Evolutionary conservation across 768 basidiomycete genomes (phyloP).

Genomic region (Roridomyces roridus): DNA sequence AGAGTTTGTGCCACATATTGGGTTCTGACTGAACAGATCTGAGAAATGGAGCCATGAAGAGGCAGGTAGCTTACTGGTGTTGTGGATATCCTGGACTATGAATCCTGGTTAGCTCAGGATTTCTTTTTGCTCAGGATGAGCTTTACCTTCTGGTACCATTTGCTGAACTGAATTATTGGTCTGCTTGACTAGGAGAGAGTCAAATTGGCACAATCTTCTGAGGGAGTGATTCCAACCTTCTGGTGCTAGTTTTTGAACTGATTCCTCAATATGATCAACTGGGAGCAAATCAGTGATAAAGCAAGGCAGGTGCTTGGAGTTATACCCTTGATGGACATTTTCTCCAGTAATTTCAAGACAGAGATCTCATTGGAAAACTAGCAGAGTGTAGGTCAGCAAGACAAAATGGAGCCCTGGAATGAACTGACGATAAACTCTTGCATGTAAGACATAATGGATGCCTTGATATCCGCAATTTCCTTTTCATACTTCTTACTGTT

Average conservation of each 20-base stretch:
- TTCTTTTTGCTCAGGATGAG: too few relatives aligned
- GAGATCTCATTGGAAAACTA: neutral
- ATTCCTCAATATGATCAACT: neutral
- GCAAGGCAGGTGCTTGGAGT: neutral
- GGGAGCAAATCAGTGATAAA: neutral
- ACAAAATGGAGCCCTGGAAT: neutral
- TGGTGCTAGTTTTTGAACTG: neutral
- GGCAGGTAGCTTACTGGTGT: neutral
- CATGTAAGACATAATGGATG: neutral
- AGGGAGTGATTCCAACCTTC: neutral
- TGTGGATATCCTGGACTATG: too few relatives aligned
- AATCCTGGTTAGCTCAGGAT: too few relatives aligned
- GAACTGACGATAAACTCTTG: slow-evolving; percentile 4
- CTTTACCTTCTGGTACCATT: too few relatives aligned
- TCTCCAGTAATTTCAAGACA: neutral
- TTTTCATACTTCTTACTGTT: slow-evolving; percentile 3
- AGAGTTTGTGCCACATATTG: neutral
- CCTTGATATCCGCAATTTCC: slow-evolving; percentile 4
- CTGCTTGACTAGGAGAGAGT: neutral
- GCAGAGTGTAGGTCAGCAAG: neutral
- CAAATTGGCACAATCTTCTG: neutral
- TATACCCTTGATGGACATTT: neutral
- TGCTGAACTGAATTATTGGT: neutral
- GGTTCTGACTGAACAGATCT: neutral
- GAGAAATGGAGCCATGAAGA: neutral